Evolutionary conservation across 2,329 filamentous ascomycete genomes (phyloP).

Genomic region (Penicillium frequentans): DNA sequence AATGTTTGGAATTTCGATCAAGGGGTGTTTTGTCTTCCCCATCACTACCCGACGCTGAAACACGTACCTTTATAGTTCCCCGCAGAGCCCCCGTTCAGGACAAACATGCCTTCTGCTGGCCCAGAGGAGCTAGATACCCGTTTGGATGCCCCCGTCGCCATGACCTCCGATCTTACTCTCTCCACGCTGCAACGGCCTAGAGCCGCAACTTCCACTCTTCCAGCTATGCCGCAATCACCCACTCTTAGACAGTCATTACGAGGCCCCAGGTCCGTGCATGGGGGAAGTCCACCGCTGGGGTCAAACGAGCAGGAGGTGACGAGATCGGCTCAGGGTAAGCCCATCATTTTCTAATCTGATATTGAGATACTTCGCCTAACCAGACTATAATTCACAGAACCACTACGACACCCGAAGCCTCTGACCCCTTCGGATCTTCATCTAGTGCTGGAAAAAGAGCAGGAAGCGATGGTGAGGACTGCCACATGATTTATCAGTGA

Average conservation of each 20-base stretch:
- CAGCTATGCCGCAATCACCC: conserved; percentile 36
- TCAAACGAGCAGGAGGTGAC: conserved; percentile 37
- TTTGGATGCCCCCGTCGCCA: conserved; percentile 21
- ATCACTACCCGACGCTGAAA: conserved; percentile 13
- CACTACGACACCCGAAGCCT: conserved; percentile 81
- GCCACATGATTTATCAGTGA: not conserved
- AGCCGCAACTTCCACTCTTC: conserved; percentile 29
- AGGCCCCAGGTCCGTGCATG: not conserved
- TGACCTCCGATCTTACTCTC: conserved; percentile 51
- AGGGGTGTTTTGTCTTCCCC: conserved; percentile 25
- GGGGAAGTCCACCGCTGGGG: conserved; percentile 25
- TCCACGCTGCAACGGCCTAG: conserved; percentile 34
- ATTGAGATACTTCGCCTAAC: not conserved
- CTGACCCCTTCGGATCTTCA: conserved; percentile 88
- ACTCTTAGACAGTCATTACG: conserved; percentile 44
- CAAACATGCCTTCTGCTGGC: conserved; percentile 17
- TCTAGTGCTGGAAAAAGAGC: conserved; percentile 87
- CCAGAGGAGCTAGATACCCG: conserved; percentile 12
- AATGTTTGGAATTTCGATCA: conserved; percentile 31
- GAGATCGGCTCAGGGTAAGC: conserved; percentile 43
- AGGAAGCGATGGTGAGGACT: conserved; percentile 80
- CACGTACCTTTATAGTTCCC: conserved; percentile 16
- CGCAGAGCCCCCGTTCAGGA: not conserved
- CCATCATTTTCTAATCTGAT: not conserved
- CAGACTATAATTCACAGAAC: conserved; percentile 52